Conservation (phyloP, 306 rosid genomes). For the Senna siamea region DNA sequence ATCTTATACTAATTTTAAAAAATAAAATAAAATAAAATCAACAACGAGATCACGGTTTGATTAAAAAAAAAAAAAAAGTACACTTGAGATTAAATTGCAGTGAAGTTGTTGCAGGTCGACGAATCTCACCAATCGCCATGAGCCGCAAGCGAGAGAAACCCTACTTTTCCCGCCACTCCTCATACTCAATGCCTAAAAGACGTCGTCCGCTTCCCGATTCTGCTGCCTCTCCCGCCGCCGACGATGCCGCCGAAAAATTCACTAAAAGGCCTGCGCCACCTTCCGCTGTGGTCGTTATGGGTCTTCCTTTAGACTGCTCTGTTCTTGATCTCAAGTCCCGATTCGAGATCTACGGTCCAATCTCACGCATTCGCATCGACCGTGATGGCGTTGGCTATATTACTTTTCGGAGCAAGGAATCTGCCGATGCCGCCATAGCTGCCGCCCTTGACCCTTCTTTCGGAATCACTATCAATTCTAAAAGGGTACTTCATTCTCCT, state of each 20-base stretch:
- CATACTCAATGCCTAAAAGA: constrained; percentile 41
- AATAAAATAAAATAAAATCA: too few species aligned
- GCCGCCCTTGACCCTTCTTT: constrained; percentile 79
- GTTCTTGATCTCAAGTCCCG: constrained; percentile 92
- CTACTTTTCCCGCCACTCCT: constrained; percentile 59
- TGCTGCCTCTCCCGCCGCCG: constrained; percentile 34
- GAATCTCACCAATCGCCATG: constrained; percentile 41
- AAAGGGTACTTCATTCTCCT: constrained; percentile 49
- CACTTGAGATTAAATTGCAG: too few species aligned
- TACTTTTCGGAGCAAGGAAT: constrained; percentile 66
- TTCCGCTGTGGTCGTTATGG: constrained; percentile 68
- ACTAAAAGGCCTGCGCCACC: constrained; percentile 68
- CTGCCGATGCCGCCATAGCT: constrained; percentile 76
- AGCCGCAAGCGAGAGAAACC: constrained; percentile 78
- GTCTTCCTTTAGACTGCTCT: constrained; percentile 78
- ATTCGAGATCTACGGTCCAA: constrained; percentile 90
- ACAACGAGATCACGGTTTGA: too few species aligned
- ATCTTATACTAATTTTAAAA: too few species aligned
- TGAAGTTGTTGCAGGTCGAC: neutral
- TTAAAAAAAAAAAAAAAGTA: too few species aligned
- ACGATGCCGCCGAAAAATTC: constrained; percentile 40
- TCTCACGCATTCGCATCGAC: constrained; percentile 91
- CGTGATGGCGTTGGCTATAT: constrained; percentile 74
- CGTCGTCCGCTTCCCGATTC: constrained; percentile 55
- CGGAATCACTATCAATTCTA: constrained; percentile 70